Evolutionary conservation across 441 rosid genomes (phyloP).

Genomic region (Melastoma candidum): DNA sequence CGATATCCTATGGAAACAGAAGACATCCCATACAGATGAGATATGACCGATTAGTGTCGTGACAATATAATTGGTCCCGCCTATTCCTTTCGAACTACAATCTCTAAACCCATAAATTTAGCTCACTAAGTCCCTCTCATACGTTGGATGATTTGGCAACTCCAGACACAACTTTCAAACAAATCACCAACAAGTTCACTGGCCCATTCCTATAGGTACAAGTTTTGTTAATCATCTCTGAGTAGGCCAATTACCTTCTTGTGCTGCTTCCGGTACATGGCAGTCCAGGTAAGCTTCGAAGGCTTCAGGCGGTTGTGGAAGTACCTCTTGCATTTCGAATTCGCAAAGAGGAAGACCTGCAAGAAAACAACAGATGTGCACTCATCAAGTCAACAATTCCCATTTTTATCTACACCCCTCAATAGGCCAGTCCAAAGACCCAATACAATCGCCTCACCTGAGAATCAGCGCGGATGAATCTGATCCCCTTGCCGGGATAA

Average conservation of each 20-base stretch:
- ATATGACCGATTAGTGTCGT: background rate
- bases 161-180: too few relatives aligned
- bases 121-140: too few relatives aligned
- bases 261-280: constrained; percentile 11
- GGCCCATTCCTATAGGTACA: background rate
- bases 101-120: too few relatives aligned
- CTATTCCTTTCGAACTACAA: too few relatives aligned
- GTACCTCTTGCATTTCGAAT: constrained; percentile 11
- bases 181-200: background rate
- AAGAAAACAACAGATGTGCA: too few relatives aligned
- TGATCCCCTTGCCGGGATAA: constrained; percentile 1
- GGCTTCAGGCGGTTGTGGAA: constrained; percentile 13
- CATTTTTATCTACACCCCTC: too few relatives aligned
- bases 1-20: background rate
- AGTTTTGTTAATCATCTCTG: too few relatives aligned
- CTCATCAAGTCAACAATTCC: too few relatives aligned
- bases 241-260: constrained; percentile 1
- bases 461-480: constrained; percentile 7
- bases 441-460: constrained; percentile 3
- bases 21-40: background rate
- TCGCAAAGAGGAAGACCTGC: constrained; percentile 7
- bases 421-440: background rate
- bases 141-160: too few relatives aligned
- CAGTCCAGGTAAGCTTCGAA: constrained; percentile 8
- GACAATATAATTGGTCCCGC: too few relatives aligned